Percentiles rank a stretch among this genome's conserved stretches.
These are phyloP conservation scores for Sugiyamaella americana DNA, from an alignment of 805 yeast species.

Conservation along the genomic window DNA sequence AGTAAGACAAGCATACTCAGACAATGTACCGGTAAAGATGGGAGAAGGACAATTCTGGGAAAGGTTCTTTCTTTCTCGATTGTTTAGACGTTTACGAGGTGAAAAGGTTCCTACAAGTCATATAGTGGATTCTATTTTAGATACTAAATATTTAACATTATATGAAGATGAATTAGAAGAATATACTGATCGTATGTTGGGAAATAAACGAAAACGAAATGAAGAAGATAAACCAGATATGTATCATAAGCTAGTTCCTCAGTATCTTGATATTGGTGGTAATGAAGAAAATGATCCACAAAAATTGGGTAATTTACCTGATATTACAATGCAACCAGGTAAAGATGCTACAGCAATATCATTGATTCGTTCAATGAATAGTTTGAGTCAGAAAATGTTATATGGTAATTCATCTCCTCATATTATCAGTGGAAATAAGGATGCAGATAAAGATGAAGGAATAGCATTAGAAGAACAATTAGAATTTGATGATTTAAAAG, in stretches of 20 bases:
- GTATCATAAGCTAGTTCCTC: slow-evolving; percentile 41
- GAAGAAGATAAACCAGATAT: slow-evolving; percentile 21
- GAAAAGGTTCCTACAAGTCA: slow-evolving; percentile 71
- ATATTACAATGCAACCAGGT: slow-evolving; percentile 74
- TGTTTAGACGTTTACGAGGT: slow-evolving; percentile 83
- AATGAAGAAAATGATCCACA: slow-evolving; percentile 78
- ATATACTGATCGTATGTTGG: background rate
- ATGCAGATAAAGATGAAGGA: slow-evolving; percentile 14
- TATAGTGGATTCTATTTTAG: slow-evolving; percentile 78
- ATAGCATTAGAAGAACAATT: slow-evolving; percentile 23
- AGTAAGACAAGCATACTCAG: slow-evolving; percentile 81
- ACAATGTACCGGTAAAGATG: slow-evolving; percentile 74
- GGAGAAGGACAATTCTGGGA: slow-evolving; percentile 95
- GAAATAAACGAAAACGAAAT: background rate
- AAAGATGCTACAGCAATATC: slow-evolving; percentile 62
- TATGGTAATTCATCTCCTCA: slow-evolving; percentile 12
- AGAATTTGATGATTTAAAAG: slow-evolving; percentile 25
- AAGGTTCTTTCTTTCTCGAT: slow-evolving; percentile 82
- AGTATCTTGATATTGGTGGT: slow-evolving; percentile 71
- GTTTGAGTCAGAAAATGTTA: slow-evolving; percentile 77
- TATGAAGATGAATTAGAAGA: slow-evolving; percentile 48
- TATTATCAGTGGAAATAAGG: background rate
- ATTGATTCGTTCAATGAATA: slow-evolving; percentile 81
- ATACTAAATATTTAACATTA: slow-evolving; percentile 61
- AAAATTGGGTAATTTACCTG: slow-evolving; percentile 73